These are phyloP conservation scores for Stephania yunnanensis DNA, from an alignment of 164 flowering plant species.

Conservation along the genomic window DNA sequence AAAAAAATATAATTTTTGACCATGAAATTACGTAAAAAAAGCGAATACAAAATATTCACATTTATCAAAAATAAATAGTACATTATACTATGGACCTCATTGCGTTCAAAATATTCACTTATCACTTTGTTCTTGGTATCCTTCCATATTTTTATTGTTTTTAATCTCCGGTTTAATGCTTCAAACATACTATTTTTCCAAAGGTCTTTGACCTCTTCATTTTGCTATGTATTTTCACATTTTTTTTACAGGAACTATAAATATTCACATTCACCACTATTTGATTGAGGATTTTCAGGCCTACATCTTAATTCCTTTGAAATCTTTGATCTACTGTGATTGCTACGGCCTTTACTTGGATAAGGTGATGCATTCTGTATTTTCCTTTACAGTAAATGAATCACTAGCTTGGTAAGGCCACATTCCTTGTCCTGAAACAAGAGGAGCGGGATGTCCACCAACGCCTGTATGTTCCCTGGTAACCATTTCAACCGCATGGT, in stretches of 20 bases:
- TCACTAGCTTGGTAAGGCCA: slow-evolving; percentile 13
- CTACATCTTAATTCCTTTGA: slow-evolving; percentile 25
- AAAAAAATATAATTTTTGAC: neutral
- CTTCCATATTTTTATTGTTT: too few relatives aligned
- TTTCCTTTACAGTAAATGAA: slow-evolving; percentile 1
- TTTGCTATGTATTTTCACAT: neutral
- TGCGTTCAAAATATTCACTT: too few relatives aligned
- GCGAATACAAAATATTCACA: neutral
- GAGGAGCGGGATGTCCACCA: slow-evolving; percentile 4
- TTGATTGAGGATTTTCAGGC: slow-evolving; percentile 21
- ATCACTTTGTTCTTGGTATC: too few relatives aligned
- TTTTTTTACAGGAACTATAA: too few relatives aligned
- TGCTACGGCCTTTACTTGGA: slow-evolving; percentile 18
- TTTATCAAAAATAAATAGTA: too few relatives aligned
- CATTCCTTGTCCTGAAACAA: slow-evolving; percentile 13
- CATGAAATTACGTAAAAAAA: neutral
- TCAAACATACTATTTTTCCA: too few relatives aligned
- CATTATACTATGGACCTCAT: too few relatives aligned
- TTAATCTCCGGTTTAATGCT: too few relatives aligned
- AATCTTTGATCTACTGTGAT: slow-evolving; percentile 23
- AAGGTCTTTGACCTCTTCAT: neutral
- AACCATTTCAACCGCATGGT: slow-evolving; percentile 13
- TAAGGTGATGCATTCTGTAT: slow-evolving; percentile 5
- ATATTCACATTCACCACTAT: slow-evolving; percentile 23
- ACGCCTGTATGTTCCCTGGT: slow-evolving; percentile 14